phyloP scores from a whole-genome alignment of 768 basidiomycete species.

The Russula dissimulans region DNA sequence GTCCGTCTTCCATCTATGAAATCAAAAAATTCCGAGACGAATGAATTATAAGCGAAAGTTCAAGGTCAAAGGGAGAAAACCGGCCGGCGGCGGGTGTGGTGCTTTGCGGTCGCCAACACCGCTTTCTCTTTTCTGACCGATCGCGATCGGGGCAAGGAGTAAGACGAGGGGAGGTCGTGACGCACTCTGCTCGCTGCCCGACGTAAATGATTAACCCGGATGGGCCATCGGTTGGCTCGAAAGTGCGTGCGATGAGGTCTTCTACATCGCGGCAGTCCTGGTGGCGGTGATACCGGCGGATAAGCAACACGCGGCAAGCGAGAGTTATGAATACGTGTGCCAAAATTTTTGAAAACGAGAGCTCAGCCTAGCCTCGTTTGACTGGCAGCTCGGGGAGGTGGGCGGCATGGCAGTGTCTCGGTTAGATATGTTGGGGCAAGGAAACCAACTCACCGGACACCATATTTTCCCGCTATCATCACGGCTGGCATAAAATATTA shows the following conservation, averaged over 20 bases:
- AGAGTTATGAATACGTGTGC: background rate
- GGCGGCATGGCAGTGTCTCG: background rate
- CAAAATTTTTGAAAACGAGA: background rate
- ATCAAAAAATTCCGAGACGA: background rate
- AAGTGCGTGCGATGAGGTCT: slow-evolving; percentile 40
- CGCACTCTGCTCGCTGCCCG: slow-evolving; percentile 55
- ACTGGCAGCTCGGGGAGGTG: background rate
- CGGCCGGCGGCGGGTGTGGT: background rate
- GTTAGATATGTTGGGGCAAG: background rate
- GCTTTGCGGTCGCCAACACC: background rate
- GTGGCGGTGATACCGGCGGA: background rate
- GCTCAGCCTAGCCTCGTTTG: background rate
- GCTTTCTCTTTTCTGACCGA: background rate
- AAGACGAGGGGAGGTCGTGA: background rate
- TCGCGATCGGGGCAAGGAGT: background rate
- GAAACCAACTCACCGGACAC: slow-evolving; percentile 51
- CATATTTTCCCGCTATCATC: slow-evolving; percentile 50
- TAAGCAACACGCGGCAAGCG: slow-evolving; percentile 14
- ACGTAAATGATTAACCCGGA: slow-evolving; percentile 58
- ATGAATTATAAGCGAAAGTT: background rate
- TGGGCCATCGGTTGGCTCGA: slow-evolving; percentile 36
- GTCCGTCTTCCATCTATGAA: slow-evolving; percentile 56
- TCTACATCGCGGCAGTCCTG: slow-evolving; percentile 66
- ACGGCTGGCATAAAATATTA: slow-evolving; percentile 67
- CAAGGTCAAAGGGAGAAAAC: background rate